Evolutionary conservation across 129 eudicot species (phyloP), one percentile per base, ranked within the genome.

Genomic region (Arctium minus): DNA sequence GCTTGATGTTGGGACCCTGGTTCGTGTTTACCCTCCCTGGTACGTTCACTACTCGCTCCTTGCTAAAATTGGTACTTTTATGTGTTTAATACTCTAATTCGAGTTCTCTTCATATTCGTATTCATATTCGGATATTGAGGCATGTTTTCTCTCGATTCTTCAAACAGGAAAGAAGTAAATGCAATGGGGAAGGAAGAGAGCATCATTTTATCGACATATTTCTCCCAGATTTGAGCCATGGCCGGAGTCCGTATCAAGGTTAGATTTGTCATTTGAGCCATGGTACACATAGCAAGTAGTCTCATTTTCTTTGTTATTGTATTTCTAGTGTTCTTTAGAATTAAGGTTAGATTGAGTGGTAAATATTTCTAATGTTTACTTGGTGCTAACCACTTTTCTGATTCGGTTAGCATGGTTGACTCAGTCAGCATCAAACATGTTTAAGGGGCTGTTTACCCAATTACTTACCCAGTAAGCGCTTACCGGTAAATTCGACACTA

Each of bases 11-110:
- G 97, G 94, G 72, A 89, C 88, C 40, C 36, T 86, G 74, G 86
- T 96, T 29, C 89, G 92, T 42, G 72, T 96, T 76, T 90, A 90
- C 79, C 87, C 84, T 27, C 99, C 99, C 1, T 96, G 99, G 99
- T 96, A 87, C 18, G 87, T 79, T 17, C 32, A 68, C 9, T 37
- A 6, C 37, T 17, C 40, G 10, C 33, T 12, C 12, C 71, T 46
- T 30, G 12, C 13, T 8, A 32, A 48, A 70, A 46, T 29, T 48
- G 48, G 6, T 53, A n/a, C 30, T 65, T 17, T 18, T 9, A 46
- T 40, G 46, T 10, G 46, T 40, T 1, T 40, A 10, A 10, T 40
- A 6, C 9, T 6, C 27, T 38, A 12, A 22, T 68, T 33, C 1
- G 7, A 32, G 17, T 40, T 50, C 31, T 70, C 27, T 36, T 11